phyloP scores from a whole-genome alignment of 1,139 yeast species.

The Diutina neorugosa region DNA sequence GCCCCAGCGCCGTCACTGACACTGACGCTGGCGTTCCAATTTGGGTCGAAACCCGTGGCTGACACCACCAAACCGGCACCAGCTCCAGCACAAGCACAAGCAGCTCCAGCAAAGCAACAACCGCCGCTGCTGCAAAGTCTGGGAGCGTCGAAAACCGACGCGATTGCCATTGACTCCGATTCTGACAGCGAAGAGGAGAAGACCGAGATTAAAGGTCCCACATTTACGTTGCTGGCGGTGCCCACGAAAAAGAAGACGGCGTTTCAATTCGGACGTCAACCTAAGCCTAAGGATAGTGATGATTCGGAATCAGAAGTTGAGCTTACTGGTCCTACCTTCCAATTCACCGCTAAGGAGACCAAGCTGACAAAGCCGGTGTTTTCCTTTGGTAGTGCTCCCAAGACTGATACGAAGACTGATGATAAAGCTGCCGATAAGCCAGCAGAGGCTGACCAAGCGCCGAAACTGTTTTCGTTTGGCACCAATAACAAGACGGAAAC shows the following conservation, averaged over 20 bases:
- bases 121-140: neutral
- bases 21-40: neutral
- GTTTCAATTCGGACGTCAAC: constrained; percentile 33
- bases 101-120: neutral
- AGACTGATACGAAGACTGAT: neutral
- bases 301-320: constrained; percentile 27
- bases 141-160: neutral
- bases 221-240: constrained; percentile 37
- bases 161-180: constrained; percentile 8
- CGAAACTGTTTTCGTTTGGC: neutral
- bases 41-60: neutral
- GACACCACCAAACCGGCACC: neutral
- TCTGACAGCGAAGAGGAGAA: constrained; percentile 24
- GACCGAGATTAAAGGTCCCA: constrained; percentile 52
- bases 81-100: neutral
- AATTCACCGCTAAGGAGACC: constrained; percentile 1
- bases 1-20: neutral
- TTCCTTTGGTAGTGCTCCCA: constrained; percentile 5
- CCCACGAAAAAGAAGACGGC: constrained; percentile 49
- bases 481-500: neutral
- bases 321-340: constrained; percentile 52
- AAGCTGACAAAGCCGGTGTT: constrained; percentile 10
- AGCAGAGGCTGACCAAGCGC: neutral
- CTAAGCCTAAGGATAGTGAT: constrained; percentile 29
- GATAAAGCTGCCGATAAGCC: neutral